Percentiles rank a stretch among this genome's conserved stretches.
Conservation (phyloP, 805 yeast genomes). For the Cyberlindnera maritima region DNA sequence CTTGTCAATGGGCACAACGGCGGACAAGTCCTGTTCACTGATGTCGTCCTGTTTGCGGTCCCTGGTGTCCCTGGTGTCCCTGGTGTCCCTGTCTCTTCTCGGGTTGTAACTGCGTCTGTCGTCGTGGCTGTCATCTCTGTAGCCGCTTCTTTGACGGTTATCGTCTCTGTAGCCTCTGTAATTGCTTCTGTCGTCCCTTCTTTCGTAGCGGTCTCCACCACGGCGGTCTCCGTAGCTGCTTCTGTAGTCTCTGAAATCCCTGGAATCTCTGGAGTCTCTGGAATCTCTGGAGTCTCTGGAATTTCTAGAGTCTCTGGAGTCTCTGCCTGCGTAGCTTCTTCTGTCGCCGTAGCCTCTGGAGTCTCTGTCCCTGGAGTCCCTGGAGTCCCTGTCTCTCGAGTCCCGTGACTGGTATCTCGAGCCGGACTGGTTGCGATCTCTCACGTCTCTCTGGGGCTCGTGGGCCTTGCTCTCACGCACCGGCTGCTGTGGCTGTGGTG, state of each 20-base stretch:
- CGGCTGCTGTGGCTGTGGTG: background rate
- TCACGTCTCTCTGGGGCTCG: background rate
- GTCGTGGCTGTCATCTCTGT: conserved; percentile 5
- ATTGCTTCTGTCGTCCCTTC: conserved; percentile 2
- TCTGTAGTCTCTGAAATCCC: conserved; percentile 1
- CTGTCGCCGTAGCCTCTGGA: background rate
- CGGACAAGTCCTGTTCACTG: conserved; percentile 32
- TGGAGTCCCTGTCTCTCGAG: background rate
- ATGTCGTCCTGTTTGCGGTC: conserved; percentile 4
- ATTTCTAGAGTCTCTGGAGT: conserved; percentile 9
- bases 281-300: conserved; percentile 8
- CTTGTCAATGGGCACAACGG: conserved; percentile 47
- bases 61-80: conserved; percentile 10
- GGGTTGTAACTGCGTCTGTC: conserved; percentile 5
- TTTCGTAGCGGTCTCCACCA: background rate
- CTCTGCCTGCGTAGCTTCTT: background rate
- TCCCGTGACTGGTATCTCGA: background rate
- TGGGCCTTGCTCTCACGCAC: background rate
- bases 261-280: conserved; percentile 2
- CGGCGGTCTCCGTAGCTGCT: conserved; percentile 7
- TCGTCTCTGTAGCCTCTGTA: conserved; percentile 1
- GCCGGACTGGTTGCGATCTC: too few species aligned
- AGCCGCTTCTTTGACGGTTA: background rate
- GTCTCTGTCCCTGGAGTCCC: background rate
- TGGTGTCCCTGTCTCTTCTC: background rate